Base-by-base conservation (phyloP, 1,284 basidiomycete genomes). In the Ganoderma boninense region DNA sequence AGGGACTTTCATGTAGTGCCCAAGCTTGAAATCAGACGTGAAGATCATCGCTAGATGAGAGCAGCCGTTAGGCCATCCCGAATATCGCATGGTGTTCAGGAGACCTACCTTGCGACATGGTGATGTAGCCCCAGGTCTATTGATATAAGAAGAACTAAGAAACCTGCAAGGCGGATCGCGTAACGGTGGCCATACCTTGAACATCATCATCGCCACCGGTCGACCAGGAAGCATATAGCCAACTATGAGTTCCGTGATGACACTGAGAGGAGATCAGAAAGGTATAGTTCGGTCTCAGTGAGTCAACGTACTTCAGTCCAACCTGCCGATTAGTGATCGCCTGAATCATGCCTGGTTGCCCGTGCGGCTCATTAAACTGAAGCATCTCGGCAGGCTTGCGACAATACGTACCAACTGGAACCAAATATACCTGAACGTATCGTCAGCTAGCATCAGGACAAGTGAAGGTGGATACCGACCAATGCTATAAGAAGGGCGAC, bases 1-100 rank as follows among this genome's bases (percentile, higher is more conserved):
- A 49, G 86, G 83, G 35, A 92, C 83, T 79, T 92, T 92, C 90
- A 92, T 92, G 81, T 92, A 92, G 73, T 92, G 90, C 4, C 90
- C 90, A 40, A 92, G 85, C 76, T 92, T 92, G 79, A 92, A 89
- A 77, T 93, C 91, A 16, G 87, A 86, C 4, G 90, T 86, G 79
- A 93, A 92, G 29, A 69, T 72, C 75, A 77, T 73, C 20, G 74
- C 75, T 77, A 11, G 6, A 67, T 56, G 40, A 26, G 7, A 26
- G 23, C n/a, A 11, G 42, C 44, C 11, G 35, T 42, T 62, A 62
- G 11, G n/a, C 23, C 23, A 14, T 16, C 13, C 4, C 23, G 16
- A 6, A 54, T 29, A 38, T n/a, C 18, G 46, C n/a, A 32, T 57
- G 40, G 40, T 13, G 16, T 13, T 2, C 6, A 26, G 26, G 35